Percentiles rank a stretch among this genome's conserved stretches.
These are phyloP conservation scores for Fusarium nelsonii DNA, from an alignment of 2,329 filamentous ascomycete species.

Conservation along the genomic window DNA sequence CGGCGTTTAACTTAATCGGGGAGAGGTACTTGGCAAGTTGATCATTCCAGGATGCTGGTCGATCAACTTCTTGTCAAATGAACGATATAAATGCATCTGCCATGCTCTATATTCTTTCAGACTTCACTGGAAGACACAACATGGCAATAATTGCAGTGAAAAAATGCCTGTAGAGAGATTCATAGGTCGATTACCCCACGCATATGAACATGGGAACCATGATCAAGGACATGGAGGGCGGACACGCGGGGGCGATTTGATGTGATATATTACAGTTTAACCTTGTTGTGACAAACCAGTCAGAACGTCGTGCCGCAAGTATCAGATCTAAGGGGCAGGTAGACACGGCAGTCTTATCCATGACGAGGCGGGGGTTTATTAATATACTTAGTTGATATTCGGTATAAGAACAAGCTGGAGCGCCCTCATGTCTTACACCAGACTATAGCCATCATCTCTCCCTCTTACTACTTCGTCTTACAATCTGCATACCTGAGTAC, in stretches of 20 bases:
- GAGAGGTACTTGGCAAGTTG: slow-evolving; percentile 4
- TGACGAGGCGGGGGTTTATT: slow-evolving; percentile 9
- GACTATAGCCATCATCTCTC: not conserved
- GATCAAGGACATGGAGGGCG: slow-evolving; percentile 8
- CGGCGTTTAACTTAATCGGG: slow-evolving; percentile 17
- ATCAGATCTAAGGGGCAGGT: slow-evolving; percentile 16
- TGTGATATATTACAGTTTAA: slow-evolving; percentile 17
- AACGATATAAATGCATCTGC: not conserved
- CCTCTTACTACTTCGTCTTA: not conserved
- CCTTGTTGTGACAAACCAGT: slow-evolving; percentile 24
- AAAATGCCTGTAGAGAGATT: not conserved
- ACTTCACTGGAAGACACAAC: too few relatives aligned
- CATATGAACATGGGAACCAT: slow-evolving; percentile 21
- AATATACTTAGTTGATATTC: not conserved
- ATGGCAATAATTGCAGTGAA: not conserved
- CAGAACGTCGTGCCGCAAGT: not conserved
- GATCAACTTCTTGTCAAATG: not conserved
- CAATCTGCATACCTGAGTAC: not conserved
- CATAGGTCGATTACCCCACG: slow-evolving; percentile 19
- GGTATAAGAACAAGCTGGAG: slow-evolving; percentile 9
- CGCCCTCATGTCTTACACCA: not conserved
- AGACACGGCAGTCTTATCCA: slow-evolving; percentile 13
- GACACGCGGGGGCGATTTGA: slow-evolving; percentile 27
- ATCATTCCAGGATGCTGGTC: not conserved
- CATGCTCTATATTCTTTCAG: not conserved